Evolutionary conservation across 2,329 filamentous ascomycete species (phyloP).

Genomic region (Penicillium paneum): DNA sequence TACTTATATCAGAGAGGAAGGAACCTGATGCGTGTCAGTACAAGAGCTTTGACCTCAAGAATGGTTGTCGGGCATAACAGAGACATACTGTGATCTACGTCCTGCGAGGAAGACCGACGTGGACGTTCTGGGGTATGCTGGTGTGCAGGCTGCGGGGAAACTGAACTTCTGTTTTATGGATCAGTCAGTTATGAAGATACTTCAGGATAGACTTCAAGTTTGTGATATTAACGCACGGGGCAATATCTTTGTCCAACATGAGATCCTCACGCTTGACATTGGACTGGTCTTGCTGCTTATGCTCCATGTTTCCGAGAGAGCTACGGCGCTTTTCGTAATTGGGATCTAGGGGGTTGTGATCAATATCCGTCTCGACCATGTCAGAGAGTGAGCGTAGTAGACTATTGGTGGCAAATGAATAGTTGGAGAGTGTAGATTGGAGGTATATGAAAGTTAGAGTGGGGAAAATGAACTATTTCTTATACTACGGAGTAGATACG

Average conservation of each 20-base stretch:
- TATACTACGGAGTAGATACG: conserved; percentile 7
- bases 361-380: conserved; percentile 17
- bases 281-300: neutral
- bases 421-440: neutral
- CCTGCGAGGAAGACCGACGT: neutral
- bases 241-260: conserved; percentile 17
- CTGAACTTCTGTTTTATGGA: conserved; percentile 12
- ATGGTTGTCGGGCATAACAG: neutral
- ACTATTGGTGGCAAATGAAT: neutral
- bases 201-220: too few species aligned
- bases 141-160: conserved; percentile 22
- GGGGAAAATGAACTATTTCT: neutral
- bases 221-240: conserved; percentile 14
- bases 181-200: neutral
- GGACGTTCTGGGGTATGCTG: conserved; percentile 6
- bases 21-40: neutral
- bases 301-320: conserved; percentile 6
- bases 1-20: conserved; percentile 2
- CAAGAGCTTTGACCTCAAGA: neutral
- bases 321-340: conserved; percentile 14
- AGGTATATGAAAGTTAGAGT: neutral
- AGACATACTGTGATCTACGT: conserved; percentile 15
- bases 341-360: conserved; percentile 21
- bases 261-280: conserved; percentile 7
- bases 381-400: neutral